Percentiles rank a stretch among this genome's conserved stretches.
These are phyloP conservation scores for Lepidium campestre DNA, from an alignment of 441 rosid genomes.

Conservation along the genomic window DNA sequence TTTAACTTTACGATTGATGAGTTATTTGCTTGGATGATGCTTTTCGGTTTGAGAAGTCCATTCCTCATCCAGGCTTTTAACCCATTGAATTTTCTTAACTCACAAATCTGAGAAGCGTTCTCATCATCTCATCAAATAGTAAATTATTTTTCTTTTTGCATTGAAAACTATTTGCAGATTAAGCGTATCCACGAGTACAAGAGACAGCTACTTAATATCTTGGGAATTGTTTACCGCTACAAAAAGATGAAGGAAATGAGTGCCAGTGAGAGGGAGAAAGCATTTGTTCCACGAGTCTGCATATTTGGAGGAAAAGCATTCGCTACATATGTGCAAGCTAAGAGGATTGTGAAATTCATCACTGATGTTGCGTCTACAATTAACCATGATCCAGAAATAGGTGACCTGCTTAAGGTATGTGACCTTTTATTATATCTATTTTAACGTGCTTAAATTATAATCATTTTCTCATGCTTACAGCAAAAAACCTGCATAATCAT, in stretches of 20 bases:
- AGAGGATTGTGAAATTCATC: constrained; percentile 92
- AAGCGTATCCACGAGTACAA: constrained; percentile 97
- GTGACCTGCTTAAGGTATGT: constrained; percentile 83
- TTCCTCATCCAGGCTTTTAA: not conserved
- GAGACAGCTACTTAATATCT: constrained; percentile 79
- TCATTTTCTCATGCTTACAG: not conserved
- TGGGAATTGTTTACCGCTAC: constrained; percentile 90
- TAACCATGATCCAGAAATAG: constrained; percentile 85
- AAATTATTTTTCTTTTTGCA: not conserved
- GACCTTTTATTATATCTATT: not conserved
- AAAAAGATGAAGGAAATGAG: constrained; percentile 94
- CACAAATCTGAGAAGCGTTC: not conserved
- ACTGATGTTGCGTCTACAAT: constrained; percentile 87
- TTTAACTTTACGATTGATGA: not conserved
- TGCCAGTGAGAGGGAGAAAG: constrained; percentile 56
- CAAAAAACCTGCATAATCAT: not conserved
- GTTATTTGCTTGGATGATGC: not conserved
- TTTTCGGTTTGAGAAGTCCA: not conserved
- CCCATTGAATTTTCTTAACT: not conserved
- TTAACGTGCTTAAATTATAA: not conserved
- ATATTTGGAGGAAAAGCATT: constrained; percentile 98
- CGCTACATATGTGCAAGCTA: constrained; percentile 89
- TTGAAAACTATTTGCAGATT: constrained; percentile 44
- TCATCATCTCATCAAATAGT: not conserved
- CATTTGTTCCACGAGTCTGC: constrained; percentile 83